phyloP scores from a whole-genome alignment of 176 grass and related monocot species.

The Puccinellia tenuiflora region DNA sequence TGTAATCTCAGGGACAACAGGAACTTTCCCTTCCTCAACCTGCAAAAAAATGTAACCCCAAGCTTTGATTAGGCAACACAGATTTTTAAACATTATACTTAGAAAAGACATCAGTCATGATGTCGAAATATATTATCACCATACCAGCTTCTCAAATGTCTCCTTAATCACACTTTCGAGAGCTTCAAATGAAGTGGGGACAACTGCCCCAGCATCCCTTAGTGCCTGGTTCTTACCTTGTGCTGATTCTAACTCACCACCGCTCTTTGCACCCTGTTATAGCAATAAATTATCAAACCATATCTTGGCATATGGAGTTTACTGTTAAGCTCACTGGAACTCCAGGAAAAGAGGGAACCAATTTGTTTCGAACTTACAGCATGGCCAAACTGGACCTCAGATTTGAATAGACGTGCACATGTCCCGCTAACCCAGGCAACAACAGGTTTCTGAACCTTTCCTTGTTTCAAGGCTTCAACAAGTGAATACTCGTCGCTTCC shows the following conservation, averaged over 20 bases:
- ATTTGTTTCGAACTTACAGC: constrained; percentile 60
- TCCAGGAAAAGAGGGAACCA: background rate
- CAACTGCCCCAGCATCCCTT: constrained; percentile 87
- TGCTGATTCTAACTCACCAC: constrained; percentile 95
- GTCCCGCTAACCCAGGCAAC: constrained; percentile 99
- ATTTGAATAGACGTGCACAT: constrained; percentile 90
- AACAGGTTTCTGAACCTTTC: constrained; percentile 94
- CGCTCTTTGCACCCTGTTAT: constrained; percentile 91
- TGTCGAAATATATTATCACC: background rate
- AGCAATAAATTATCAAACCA: constrained; percentile 27
- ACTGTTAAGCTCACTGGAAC: constrained; percentile 19
- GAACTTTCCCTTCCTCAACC: constrained; percentile 91
- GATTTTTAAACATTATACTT: background rate
- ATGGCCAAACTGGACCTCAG: constrained; percentile 98
- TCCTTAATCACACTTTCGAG: constrained; percentile 82
- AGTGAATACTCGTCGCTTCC: constrained; percentile 94
- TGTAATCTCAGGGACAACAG: constrained; percentile 69
- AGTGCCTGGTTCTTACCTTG: constrained; percentile 93
- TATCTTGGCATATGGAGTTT: background rate
- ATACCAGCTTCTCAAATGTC: constrained; percentile 87
- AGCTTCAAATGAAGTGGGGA: constrained; percentile 96
- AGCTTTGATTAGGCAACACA: background rate
- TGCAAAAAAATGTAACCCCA: constrained; percentile 27
- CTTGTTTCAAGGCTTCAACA: constrained; percentile 93
- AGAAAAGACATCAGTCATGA: background rate